phyloP scores from a whole-genome alignment of 345 rosid genomes.

The Populus ilicifolia region DNA sequence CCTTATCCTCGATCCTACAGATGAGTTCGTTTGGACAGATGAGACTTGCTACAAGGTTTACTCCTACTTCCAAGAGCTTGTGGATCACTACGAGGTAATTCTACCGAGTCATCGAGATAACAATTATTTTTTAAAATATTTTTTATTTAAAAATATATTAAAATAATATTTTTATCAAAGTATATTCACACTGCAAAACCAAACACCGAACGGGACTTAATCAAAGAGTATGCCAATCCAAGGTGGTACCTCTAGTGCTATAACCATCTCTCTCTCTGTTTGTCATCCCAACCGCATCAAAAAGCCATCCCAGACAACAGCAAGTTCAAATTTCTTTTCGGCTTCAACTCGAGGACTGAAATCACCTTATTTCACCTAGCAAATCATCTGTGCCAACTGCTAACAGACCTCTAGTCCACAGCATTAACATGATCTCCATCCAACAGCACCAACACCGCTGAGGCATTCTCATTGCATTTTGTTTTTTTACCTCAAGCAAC shows the following conservation, averaged over 20 bases:
- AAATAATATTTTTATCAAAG: too few relatives aligned
- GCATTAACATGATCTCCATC: neutral
- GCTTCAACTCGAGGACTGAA: neutral
- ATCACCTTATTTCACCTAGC: neutral
- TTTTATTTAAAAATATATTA: too few relatives aligned
- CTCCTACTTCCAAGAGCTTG: constrained; percentile 83
- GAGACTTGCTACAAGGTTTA: constrained; percentile 66
- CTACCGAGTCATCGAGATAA: neutral
- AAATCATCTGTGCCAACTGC: too few relatives aligned
- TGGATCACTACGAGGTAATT: constrained; percentile 86
- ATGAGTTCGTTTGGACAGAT: constrained; percentile 81
- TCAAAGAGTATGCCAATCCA: too few relatives aligned
- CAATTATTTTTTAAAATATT: too few relatives aligned
- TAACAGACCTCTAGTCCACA: too few relatives aligned
- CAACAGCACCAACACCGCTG: neutral
- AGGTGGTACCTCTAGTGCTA: too few relatives aligned
- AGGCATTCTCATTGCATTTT: neutral
- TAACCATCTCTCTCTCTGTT: too few relatives aligned
- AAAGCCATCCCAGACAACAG: neutral
- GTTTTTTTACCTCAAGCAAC: neutral
- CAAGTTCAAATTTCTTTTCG: neutral
- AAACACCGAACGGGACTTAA: too few relatives aligned
- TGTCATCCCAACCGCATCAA: neutral
- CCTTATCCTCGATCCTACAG: constrained; percentile 73
- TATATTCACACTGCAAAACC: too few relatives aligned